Evolutionary conservation across 805 yeast genomes (phyloP), one percentile per base, ranked within the genome.

Genomic region (Starmerella scarabaei): DNA sequence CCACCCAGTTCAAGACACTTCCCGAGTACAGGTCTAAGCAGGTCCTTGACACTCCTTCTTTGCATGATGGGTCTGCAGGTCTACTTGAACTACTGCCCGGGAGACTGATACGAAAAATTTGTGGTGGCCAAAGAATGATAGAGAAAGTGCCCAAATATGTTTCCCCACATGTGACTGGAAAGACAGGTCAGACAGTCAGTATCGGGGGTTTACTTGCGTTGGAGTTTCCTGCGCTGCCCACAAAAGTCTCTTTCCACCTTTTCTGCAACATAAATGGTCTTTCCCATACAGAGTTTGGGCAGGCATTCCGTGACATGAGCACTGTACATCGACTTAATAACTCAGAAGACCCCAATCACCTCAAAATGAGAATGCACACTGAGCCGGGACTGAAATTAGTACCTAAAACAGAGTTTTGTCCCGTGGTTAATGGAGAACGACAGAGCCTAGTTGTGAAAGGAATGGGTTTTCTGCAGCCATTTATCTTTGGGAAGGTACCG

Each of bases 1-100:
- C 66, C 12, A 66, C 71, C 40, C 60, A 58, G 4, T 71, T 59
- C 47, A 51, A 57, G 6, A 55, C 69, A 15, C 50, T 44, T 16
- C 59, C 55, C 12, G 56, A 60, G 12, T 44, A 11, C 30, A 37
- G 50, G 11, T 29, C 36, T 18, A 49, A 45, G 29, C 16, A 28
- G n/a, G 17, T 57, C 7, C 44, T 49, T 1, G 60, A 57, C 35
- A 45, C 49, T 28, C 62, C 61, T 1, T 49, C 68, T 3, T 15
- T 12, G 12, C n/a, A 35, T 8, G 44, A 45, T 12, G 44, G 35
- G 7, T 45, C 45, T 3, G 12, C 16, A 15, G 43, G 53, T 15
- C 42, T 42, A 7, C 52, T 43, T 27, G 33, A 40, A 2, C 24
- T 48, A 8, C 19, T 57, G 5, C 35, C 44, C 17, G 44, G 53